Evolutionary conservation across 2,329 filamentous ascomycete species (phyloP), one percentile per base, ranked within the genome.

Genomic region (Phialophora verrucosa): DNA sequence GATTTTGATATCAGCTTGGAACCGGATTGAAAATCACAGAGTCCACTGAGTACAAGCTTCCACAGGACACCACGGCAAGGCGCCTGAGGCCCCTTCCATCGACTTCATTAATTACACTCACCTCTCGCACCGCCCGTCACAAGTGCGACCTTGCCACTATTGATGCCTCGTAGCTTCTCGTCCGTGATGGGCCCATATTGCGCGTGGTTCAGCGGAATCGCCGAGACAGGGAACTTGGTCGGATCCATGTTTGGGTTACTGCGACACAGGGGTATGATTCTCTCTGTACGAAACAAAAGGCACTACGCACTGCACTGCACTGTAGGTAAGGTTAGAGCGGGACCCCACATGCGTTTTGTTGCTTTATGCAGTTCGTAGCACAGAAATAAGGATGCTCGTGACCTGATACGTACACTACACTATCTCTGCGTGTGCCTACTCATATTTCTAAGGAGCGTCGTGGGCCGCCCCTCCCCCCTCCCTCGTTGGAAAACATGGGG

Each of bases 101-200:
- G 8, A 17, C 14, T 7, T 44, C 3, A 55, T 11, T 38, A 11
- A 11, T 8, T 1, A 31, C 3, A 38, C 59, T 31, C 32, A 66
- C 64, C 74, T 38, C 74, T 69, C 7, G 66, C 69, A 49, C 72
- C 74, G n/a, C 74, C 73, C 3, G 73, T 75, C 38, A 75, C 70
- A 25, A 75, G 65, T 31, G 73, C 74, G 57, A 71, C 65, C 58
- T 69, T 69, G 10, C 65, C 67, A 38, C 62, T 49, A 49, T 69
- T 69, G 14, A 63, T 31, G 20, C 64, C 64, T n/a, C 47, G 54
- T n/a, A 69, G 58, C 10, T 58, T 64, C 42, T 67, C 64, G 14
- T 62, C 64, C 25, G 31, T 47, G 47, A 69, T 67, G 23, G 64
- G 64, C 8, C 62, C 64, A n/a, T 69, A 69, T 8, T 62, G 67